Evolutionary conservation across 257 asterid genomes (phyloP).

Genomic region (Nicotiana knightiana): DNA sequence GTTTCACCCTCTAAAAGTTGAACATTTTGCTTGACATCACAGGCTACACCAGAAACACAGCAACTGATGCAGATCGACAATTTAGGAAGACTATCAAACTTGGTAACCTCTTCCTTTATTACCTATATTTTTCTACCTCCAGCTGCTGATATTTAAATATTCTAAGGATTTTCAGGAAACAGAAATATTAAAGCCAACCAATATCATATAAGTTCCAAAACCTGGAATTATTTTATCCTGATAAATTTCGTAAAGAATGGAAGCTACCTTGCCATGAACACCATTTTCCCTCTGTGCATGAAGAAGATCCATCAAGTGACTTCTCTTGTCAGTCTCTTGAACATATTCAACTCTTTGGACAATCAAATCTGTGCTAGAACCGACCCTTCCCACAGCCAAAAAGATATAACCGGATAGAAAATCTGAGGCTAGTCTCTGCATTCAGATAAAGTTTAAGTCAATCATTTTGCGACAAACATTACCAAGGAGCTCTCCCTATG

Average conservation of each 20-base stretch:
- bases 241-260: neutral
- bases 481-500: neutral
- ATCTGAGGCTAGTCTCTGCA: conserved; percentile 90
- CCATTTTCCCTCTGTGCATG: conserved; percentile 84
- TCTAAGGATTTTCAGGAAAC: neutral
- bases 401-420: conserved; percentile 69
- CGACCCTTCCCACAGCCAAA: conserved; percentile 98
- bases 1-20: neutral
- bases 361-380: conserved; percentile 95
- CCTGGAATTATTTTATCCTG: neutral
- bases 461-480: neutral
- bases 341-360: conserved; percentile 95
- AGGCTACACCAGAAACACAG: neutral
- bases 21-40: neutral
- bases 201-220: neutral
- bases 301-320: conserved; percentile 97
- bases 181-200: neutral
- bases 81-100: neutral
- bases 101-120: neutral
- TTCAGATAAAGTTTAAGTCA: conserved; percentile 13
- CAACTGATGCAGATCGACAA: neutral
- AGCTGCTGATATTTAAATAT: neutral
- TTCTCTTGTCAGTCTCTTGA: conserved; percentile 89
- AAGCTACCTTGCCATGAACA: conserved; percentile 65
- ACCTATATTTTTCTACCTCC: neutral